Evolutionary conservation across 208 protist genomes (phyloP).

Genomic region (Naegleria fowleri): DNA sequence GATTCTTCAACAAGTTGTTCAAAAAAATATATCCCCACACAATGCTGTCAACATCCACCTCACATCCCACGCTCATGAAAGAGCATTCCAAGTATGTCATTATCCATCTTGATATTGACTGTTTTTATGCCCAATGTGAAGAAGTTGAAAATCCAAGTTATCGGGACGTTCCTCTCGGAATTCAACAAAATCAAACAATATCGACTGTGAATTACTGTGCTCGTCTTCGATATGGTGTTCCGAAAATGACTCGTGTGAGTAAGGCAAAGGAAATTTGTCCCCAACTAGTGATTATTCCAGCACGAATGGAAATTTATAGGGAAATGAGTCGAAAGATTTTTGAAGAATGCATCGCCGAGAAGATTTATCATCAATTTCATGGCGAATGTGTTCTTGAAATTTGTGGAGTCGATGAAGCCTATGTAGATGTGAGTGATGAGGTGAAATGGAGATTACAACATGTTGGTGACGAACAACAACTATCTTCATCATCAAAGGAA

Average conservation of each 20-base stretch:
- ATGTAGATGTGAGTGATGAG: background rate
- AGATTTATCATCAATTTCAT: background rate
- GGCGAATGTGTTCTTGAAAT: background rate
- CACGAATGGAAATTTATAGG: background rate
- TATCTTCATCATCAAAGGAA: background rate
- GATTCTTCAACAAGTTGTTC: too few species aligned
- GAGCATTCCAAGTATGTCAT: background rate
- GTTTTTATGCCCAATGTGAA: conserved; percentile 17
- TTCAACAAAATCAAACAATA: conserved; percentile 16
- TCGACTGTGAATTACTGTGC: background rate
- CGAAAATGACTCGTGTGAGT: background rate
- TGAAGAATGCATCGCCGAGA: background rate
- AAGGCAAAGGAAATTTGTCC: background rate
- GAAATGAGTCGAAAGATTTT: background rate
- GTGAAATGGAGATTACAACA: background rate
- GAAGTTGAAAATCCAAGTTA: background rate
- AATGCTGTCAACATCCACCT: too few species aligned
- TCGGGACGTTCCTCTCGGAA: background rate
- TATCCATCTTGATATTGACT: conserved; percentile 9
- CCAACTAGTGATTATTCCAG: background rate
- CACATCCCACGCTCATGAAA: background rate
- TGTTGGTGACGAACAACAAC: background rate
- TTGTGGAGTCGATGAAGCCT: conserved; percentile 20
- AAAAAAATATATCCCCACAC: too few species aligned
- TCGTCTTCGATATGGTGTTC: background rate